phyloP scores from a whole-genome alignment of 2,329 filamentous ascomycete genomes.

The Cytospora piceae region DNA sequence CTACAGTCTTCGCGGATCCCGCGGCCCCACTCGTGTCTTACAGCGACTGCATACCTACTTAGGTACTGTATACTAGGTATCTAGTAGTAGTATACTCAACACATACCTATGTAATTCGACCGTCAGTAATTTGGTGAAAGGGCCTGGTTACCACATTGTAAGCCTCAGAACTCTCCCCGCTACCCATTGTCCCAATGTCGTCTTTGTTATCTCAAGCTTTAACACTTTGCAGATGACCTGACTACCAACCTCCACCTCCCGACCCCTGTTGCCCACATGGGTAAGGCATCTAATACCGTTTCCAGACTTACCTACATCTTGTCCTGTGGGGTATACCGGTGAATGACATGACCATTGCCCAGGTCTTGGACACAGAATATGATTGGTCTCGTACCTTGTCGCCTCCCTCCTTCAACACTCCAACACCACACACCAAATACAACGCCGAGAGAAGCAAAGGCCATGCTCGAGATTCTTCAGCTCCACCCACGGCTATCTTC shows the following conservation, averaged over 20 bases:
- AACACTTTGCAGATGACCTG: background rate
- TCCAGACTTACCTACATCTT: background rate
- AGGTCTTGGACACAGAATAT: background rate
- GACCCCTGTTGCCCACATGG: slow-evolving; percentile 16
- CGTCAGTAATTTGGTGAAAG: background rate
- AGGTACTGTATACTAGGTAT: too few species aligned
- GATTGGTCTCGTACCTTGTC: background rate
- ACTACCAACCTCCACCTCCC: slow-evolving; percentile 14
- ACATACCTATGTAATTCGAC: background rate
- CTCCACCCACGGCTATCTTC: background rate
- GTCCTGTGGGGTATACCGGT: background rate
- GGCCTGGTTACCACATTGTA: background rate
- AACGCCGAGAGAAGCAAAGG: background rate
- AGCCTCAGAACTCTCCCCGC: background rate
- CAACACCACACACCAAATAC: background rate
- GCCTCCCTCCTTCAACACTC: background rate
- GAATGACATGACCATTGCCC: background rate
- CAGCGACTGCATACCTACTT: too few species aligned
- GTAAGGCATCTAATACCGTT: background rate
- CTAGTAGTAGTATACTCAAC: background rate
- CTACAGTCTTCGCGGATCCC: slow-evolving; percentile 6
- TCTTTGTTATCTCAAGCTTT: background rate
- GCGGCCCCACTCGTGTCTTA: background rate
- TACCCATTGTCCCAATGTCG: background rate
- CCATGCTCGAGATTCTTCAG: background rate